Base-by-base conservation (phyloP, 257 asterid species). In the Solanum bukasovii region DNA sequence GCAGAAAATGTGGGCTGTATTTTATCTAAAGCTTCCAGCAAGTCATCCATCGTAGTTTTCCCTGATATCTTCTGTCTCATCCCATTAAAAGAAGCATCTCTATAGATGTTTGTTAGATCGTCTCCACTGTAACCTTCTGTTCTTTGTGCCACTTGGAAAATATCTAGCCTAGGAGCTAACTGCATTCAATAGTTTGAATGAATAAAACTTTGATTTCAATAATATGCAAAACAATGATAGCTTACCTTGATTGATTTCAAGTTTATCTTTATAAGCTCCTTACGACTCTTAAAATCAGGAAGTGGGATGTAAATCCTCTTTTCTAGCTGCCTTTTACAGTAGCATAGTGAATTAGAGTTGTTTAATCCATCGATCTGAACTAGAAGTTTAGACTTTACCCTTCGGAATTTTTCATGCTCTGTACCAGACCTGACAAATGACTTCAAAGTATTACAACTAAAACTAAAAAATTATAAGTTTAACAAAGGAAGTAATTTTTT, bases 1-100 rank as follows among this genome's bases (percentile, higher is more conserved):
- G 97, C 94, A 11, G 97, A 96, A 91, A 96, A 98, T 85, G 98
- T 95, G 2, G 98, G 98, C 82, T 95, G 98, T 83, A 96, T 98
- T 89, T 96, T 96, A 38, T 93, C 89, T 6, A 95, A 88, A 89
- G 99, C 98, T 91, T 95, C 98, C 37, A 92, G 14, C n/a, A 96
- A 96, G 89, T 96, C 98, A n/a, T 98, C 96, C 98, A 95, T 63
- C 14, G 9, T 25, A 65, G 95, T 93, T 90, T 94, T 95, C 34
- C 96, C 96, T 6, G 95, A 96, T 87, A 95, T 94, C 93, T 93
- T 92, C 35, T 94, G 93, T 87, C 97, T 94, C 98, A 95, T 95
- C 40, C 98, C 96, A 85, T 96, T 96, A 86, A 96, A 84, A 63
- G 98, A 96, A 77, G 98, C 98, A 71, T 96, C 98, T 4, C 98